Conservation (phyloP, 2,329 filamentous ascomycete genomes). For the Endothia cerciana region DNA sequence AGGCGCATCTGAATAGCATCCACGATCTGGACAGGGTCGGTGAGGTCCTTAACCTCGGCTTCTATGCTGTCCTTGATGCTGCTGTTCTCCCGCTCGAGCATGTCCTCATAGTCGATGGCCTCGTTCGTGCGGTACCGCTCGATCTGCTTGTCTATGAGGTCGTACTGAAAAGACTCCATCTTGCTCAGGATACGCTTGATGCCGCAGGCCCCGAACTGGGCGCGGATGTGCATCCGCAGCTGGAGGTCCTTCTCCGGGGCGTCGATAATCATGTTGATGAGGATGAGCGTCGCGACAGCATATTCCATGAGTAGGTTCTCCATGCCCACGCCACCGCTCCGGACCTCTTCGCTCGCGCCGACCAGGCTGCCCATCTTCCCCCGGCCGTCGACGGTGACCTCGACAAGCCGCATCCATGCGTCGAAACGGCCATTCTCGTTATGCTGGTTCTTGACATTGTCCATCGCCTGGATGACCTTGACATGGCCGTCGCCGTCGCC, state of each 20-base stretch:
- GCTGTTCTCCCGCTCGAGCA: slow-evolving; percentile 87
- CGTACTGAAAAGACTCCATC: slow-evolving; percentile 98
- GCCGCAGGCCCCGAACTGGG: slow-evolving; percentile 93
- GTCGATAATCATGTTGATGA: slow-evolving; percentile 97
- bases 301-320: slow-evolving; percentile 99
- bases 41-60: slow-evolving; percentile 87
- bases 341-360: slow-evolving; percentile 92
- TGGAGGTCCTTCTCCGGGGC: slow-evolving; percentile 87
- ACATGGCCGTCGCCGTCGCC: slow-evolving; percentile 81
- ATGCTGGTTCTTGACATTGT: slow-evolving; percentile 84
- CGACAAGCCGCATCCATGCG: slow-evolving; percentile 97
- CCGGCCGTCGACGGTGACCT: slow-evolving; percentile 93
- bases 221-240: slow-evolving; percentile 89
- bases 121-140: slow-evolving; percentile 92
- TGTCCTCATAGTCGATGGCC: slow-evolving; percentile 97
- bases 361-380: slow-evolving; percentile 99
- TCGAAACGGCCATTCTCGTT: slow-evolving; percentile 96
- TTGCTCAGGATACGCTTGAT: slow-evolving; percentile 93
- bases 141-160: slow-evolving; percentile 97
- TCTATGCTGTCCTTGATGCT: slow-evolving; percentile 89
- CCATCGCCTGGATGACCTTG: slow-evolving; percentile 92
- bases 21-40: slow-evolving; percentile 88
- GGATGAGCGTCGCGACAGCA: slow-evolving; percentile 88
- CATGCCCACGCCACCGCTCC: slow-evolving; percentile 96
- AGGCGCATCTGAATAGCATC: slow-evolving; percentile 90